Evolutionary conservation across 2,329 filamentous ascomycete species (phyloP), one percentile per base, ranked within the genome.

Genomic region (Sporothrix variecibatus): DNA sequence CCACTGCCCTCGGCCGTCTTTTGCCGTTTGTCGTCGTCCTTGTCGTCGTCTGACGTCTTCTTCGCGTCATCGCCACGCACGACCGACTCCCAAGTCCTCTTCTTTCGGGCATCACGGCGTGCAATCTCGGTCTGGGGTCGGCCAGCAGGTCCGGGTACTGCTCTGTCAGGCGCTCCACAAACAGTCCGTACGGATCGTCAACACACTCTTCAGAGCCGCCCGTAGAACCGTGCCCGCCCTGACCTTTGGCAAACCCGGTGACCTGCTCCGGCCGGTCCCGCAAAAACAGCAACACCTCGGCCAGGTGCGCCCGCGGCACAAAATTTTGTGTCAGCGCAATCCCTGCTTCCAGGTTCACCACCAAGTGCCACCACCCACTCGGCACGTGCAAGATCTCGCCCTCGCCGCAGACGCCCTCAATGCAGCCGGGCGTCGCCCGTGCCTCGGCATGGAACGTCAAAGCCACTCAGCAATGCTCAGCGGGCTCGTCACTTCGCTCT

Each of bases 391-490:
- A 83, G 20, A 98, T 91, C 82, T 98, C 96, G 1, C 95, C 95
- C 58, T 91, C 89, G 17, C 85, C 83, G 80, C 95, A 98, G 38
- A 98, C 90, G 0, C 94, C 95, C 83, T 98, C 95, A 40, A 92
- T 83, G 79, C 95, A 98, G 12, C 92, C 94, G 0, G 91, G 89
- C 1, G 91, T 90, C 71, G 85, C 86, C 71, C 95, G 89, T 11
- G 95, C 96, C 79, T 95, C 92, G 1, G 88, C 88, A 80, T 98
- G 96, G 82, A 98, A 98, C 38, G 92, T 91, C 17, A 98, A 87
- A 98, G 87, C 92, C 96, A 98, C 83, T 98, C 95, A n/a, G 95
- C 94, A 78, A 98, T 98, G 82, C 94, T 97, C 12, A 98, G 87
- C 0, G 95, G 96, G 72, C 92, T 94, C 0, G 95, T 98, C 70